Evolutionary conservation across 2,329 filamentous ascomycete genomes (phyloP), one percentile per base, ranked within the genome.

Genomic region (Plenodomus lindquistii): DNA sequence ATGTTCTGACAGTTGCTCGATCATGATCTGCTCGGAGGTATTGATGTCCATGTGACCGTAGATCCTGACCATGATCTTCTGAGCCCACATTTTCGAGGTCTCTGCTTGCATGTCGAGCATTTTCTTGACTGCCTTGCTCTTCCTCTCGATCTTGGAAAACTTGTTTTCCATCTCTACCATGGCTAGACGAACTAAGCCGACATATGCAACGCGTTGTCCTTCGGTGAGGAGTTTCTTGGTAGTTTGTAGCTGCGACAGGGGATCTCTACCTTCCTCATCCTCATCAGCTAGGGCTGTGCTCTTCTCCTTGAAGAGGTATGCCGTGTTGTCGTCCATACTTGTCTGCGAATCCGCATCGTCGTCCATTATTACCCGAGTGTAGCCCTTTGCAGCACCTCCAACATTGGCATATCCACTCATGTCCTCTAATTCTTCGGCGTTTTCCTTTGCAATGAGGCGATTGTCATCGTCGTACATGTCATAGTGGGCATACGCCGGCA

Each of bases 11-110:
- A 99, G 79, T 73, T 99, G 94, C 75, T 99, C 94, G 59, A 99
- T 97, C 94, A 99, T 99, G 71, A 99, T 80, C 77, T 99, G 94
- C 73, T 99, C 94, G 13, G 84, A 86, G 18, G 87, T 79, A 65
- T 86, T 91, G 64, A 99, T 95, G 51, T 99, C 94, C 94, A 99
- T 99, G 73, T 99, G 94, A 11, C 85, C 79, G 71, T 97, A 99
- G 11, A 99, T 72, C 19, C 93, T 85, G 51, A 97, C 85, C 92
- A 99, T 99, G 82, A 96, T 96, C 76, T 95, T 95, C 71, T 99
- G 94, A 47, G 89, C 86, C 93, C 93, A 99, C 88, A 97, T 97
- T 72, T 88, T 88, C 76, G 89, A 87, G 29, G 86, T 83, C 71
- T 97, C 94, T 10, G 85, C 77, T 0, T 88, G 84, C 52, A 87